Evolutionary conservation across 305 asterid species (phyloP).

Genomic region (Plantago rigida): DNA sequence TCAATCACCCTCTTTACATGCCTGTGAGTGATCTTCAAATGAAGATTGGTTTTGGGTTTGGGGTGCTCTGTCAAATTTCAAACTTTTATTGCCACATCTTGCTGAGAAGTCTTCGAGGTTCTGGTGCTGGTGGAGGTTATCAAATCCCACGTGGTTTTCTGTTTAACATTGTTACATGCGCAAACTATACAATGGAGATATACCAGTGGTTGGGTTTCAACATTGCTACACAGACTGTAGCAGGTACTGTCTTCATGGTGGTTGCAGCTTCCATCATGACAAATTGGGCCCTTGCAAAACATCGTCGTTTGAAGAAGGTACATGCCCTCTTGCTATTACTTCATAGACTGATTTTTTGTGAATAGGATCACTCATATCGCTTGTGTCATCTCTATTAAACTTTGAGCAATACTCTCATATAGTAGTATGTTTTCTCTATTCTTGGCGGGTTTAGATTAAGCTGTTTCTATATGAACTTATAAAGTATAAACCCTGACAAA

Average conservation of each 20-base stretch:
- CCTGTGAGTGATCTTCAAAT: slow-evolving; percentile 80
- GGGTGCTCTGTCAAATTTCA: slow-evolving; percentile 69
- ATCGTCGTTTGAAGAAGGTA: slow-evolving; percentile 87
- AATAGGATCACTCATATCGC: no score
- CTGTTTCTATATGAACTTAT: no score
- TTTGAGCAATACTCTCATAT: no score
- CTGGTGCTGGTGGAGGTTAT: slow-evolving; percentile 62
- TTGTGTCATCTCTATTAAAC: no score
- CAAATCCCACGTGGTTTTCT: slow-evolving; percentile 89
- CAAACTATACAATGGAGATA: slow-evolving; percentile 88
- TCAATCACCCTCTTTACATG: slow-evolving; percentile 80
- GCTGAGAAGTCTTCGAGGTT: slow-evolving; percentile 70
- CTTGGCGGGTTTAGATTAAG: no score
- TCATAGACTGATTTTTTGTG: not conserved
- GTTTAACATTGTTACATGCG: slow-evolving; percentile 84
- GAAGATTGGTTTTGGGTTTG: slow-evolving; percentile 77
- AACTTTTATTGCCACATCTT: slow-evolving; percentile 81
- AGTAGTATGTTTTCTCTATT: no score
- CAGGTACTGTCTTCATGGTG: slow-evolving; percentile 78
- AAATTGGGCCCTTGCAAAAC: slow-evolving; percentile 93
- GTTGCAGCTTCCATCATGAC: slow-evolving; percentile 95
- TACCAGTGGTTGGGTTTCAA: slow-evolving; percentile 98
- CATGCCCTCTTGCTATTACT: slow-evolving; percentile 6
- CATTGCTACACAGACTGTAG: slow-evolving; percentile 77
- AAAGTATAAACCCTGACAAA: no score